A percentile compares a stretch with the other conserved stretches of the same genome.
Evolutionary conservation across 1,284 basidiomycete genomes (phyloP).

Genomic region (Rhodotorula sp.): DNA sequence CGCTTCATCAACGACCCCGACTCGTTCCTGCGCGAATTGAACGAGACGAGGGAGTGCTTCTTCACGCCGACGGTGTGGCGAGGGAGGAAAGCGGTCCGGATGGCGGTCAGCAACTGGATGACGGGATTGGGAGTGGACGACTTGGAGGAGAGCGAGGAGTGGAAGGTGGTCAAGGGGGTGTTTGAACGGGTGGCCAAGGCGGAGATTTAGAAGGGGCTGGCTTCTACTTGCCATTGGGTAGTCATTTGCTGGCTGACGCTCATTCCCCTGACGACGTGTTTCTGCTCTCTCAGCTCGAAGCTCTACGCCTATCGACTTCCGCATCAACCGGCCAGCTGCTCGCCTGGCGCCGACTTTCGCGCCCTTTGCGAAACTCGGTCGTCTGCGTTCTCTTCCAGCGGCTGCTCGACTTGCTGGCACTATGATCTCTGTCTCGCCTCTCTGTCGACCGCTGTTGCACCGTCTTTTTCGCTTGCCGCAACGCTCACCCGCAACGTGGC

Average conservation of each 20-base stretch:
- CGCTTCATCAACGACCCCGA: slow-evolving; percentile 26
- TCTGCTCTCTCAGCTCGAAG: not conserved
- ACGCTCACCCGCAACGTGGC: too few relatives aligned
- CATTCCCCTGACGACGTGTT: not conserved
- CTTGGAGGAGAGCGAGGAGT: slow-evolving; percentile 44
- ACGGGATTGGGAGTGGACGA: slow-evolving; percentile 43
- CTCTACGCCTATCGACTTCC: not conserved
- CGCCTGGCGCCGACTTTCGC: too few relatives aligned
- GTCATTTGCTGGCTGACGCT: not conserved
- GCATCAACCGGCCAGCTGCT: too few relatives aligned
- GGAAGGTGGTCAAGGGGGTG: slow-evolving; percentile 40
- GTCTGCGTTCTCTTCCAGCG: too few relatives aligned
- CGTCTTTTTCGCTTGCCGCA: too few relatives aligned
- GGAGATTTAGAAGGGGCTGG: not conserved
- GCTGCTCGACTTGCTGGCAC: too few relatives aligned
- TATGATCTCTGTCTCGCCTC: too few relatives aligned
- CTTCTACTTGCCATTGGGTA: not conserved
- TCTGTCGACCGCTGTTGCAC: not conserved
- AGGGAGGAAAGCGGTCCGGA: slow-evolving; percentile 51
- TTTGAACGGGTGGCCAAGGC: slow-evolving; percentile 42
- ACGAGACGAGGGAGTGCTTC: slow-evolving; percentile 50
- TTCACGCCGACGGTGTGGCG: slow-evolving; percentile 53
- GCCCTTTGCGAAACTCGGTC: too few relatives aligned
- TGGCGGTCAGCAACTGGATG: slow-evolving; percentile 56
- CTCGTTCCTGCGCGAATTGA: slow-evolving; percentile 50